phyloP scores from a whole-genome alignment of 306 rosid genomes.

The Phaseolus lunatus region DNA sequence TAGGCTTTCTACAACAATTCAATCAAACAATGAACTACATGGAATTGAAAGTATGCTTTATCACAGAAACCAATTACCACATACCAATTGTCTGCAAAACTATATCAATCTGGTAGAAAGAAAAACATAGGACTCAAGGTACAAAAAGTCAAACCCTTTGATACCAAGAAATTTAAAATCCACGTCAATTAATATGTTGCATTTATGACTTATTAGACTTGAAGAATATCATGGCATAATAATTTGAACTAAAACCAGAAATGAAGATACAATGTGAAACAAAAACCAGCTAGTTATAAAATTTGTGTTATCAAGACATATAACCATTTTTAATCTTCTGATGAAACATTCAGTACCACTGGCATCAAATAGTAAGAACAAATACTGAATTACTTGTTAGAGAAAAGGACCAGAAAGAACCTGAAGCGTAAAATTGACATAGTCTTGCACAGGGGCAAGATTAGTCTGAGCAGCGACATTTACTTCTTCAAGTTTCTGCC shows the following conservation, averaged over 20 bases:
- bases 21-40: conserved; percentile 36
- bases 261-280: not conserved
- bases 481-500: conserved; percentile 78
- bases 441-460: conserved; percentile 86
- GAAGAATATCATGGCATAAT: conserved; percentile 18
- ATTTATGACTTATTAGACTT: conserved; percentile 17
- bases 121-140: not conserved
- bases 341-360: not conserved
- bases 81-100: conserved; percentile 27
- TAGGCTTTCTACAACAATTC: conserved; percentile 78
- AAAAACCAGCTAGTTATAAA: conserved; percentile 3
- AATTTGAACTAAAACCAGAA: conserved; percentile 26
- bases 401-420: conserved; percentile 45
- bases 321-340: conserved; percentile 14
- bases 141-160: conserved; percentile 14
- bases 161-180: conserved; percentile 4
- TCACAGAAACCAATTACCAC: not conserved
- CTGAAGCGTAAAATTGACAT: conserved; percentile 96
- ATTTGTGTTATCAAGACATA: conserved; percentile 29
- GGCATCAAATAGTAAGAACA: conserved; percentile 7
- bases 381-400: conserved; percentile 9
- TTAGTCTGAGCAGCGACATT: conserved; percentile 76
- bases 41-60: conserved; percentile 6
- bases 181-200: not conserved
- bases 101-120: not conserved